Evolutionary conservation across 2,329 filamentous ascomycete genomes (phyloP).

Genomic region (Fusarium guadeloupense): DNA sequence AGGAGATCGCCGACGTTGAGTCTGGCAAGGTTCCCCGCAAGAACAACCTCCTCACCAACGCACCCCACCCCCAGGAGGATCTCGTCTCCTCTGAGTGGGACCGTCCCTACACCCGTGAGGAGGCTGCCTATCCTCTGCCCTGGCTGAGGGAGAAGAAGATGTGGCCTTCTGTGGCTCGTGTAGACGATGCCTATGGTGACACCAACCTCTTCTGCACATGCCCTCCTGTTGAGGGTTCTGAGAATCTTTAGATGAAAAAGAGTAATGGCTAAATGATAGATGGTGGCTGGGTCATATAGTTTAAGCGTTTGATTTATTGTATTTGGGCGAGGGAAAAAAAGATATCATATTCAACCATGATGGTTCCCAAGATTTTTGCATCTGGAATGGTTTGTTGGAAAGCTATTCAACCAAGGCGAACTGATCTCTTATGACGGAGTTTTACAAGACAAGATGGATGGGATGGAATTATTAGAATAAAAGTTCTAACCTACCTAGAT

Average conservation of each 20-base stretch:
- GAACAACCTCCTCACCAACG: slow-evolving; percentile 87
- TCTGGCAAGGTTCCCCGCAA: slow-evolving; percentile 77
- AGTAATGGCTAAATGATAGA: slow-evolving; percentile 24
- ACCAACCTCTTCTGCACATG: slow-evolving; percentile 96
- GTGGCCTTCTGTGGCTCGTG: slow-evolving; percentile 87
- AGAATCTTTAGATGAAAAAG: slow-evolving; percentile 31
- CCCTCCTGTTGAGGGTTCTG: slow-evolving; percentile 77
- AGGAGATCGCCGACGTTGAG: slow-evolving; percentile 88
- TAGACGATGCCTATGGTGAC: slow-evolving; percentile 92
- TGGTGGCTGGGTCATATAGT: slow-evolving; percentile 8
- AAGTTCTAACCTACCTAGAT: slow-evolving; percentile 12
- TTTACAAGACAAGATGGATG: slow-evolving; percentile 19
- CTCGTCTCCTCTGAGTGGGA: slow-evolving; percentile 77
- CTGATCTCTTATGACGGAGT: slow-evolving; percentile 29
- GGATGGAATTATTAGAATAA: slow-evolving; percentile 16
- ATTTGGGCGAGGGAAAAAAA: slow-evolving; percentile 11
- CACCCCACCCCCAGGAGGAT: slow-evolving; percentile 87
- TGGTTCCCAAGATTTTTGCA: slow-evolving; percentile 16
- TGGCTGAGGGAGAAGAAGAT: slow-evolving; percentile 96
- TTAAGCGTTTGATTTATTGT: slow-evolving; percentile 22
- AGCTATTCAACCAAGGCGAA: slow-evolving; percentile 37
- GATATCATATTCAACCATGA: slow-evolving; percentile 41
- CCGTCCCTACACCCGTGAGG: slow-evolving; percentile 80
- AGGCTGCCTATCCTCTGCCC: slow-evolving; percentile 85
- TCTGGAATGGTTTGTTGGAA: slow-evolving; percentile 27